phyloP scores from a whole-genome alignment of 192 early-diverging fungal genomes.

The Coemansia sp. region DNA sequence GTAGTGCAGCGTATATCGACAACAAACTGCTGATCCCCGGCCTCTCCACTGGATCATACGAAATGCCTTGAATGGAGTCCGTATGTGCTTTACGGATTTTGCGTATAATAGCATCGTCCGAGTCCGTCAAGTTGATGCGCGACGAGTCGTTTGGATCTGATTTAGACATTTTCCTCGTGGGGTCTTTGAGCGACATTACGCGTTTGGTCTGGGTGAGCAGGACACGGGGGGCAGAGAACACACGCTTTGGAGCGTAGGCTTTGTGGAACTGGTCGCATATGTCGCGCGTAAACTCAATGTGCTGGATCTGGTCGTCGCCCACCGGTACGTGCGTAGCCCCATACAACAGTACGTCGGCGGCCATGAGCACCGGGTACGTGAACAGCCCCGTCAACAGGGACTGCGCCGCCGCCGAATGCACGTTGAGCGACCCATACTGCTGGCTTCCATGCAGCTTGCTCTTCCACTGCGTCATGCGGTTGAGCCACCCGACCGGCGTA shows the following conservation, averaged over 20 bases:
- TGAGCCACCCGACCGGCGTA: constrained; percentile 85
- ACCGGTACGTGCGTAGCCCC: constrained; percentile 82
- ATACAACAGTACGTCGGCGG: constrained; percentile 90
- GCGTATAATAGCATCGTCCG: constrained; percentile 59
- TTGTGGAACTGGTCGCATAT: constrained; percentile 77
- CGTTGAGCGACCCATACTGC: not conserved
- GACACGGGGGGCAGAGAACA: constrained; percentile 69
- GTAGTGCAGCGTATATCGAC: constrained; percentile 67
- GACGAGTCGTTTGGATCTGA: constrained; percentile 67
- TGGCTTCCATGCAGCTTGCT: constrained; percentile 35
- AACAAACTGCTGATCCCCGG: constrained; percentile 86
- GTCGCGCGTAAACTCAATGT: constrained; percentile 84
- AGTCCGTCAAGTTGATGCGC: constrained; percentile 76
- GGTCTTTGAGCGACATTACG: constrained; percentile 82
- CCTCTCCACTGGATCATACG: constrained; percentile 66
- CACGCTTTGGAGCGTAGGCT: constrained; percentile 56
- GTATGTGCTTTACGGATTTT: constrained; percentile 75
- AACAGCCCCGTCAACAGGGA: constrained; percentile 67
- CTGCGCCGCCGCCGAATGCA: constrained; percentile 26
- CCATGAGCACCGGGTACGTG: constrained; percentile 88
- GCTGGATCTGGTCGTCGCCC: constrained; percentile 91
- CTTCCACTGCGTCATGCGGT: constrained; percentile 97
- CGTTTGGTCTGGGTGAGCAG: constrained; percentile 67
- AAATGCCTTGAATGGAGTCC: constrained; percentile 65
- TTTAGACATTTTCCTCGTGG: constrained; percentile 86